These are phyloP conservation scores for Gossypium schwendimanii DNA, from an alignment of 441 rosid species.

Conservation along the genomic window DNA sequence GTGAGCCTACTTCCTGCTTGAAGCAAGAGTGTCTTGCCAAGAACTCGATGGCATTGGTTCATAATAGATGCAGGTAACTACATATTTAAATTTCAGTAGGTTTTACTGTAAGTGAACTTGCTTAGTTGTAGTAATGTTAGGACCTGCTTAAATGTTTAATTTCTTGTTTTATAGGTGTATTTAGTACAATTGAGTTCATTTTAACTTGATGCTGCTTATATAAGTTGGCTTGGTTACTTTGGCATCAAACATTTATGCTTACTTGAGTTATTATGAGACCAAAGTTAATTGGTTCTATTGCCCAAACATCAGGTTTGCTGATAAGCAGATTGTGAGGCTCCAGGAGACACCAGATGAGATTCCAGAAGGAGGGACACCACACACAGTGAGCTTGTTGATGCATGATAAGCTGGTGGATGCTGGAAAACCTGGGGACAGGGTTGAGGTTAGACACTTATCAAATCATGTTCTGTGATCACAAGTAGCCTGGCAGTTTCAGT, in stretches of 20 bases:
- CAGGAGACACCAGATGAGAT: constrained; percentile 98
- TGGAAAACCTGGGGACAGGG: constrained; percentile 95
- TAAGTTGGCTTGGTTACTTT: not conserved
- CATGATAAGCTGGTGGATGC: constrained; percentile 90
- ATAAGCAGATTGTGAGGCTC: constrained; percentile 97
- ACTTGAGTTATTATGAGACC: constrained; percentile 4
- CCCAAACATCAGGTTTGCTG: constrained; percentile 61
- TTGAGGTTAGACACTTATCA: constrained; percentile 49
- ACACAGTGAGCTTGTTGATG: constrained; percentile 91
- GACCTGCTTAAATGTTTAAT: not conserved
- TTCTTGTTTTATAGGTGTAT: not conserved
- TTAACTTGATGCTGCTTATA: not conserved
- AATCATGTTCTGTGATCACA: not conserved
- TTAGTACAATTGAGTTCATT: not conserved
- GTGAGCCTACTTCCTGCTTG: constrained; percentile 67
- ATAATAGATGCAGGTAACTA: constrained; percentile 81
- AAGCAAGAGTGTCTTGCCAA: constrained; percentile 81
- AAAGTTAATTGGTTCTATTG: not conserved
- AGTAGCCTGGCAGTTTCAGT: not conserved
- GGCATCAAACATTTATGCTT: not conserved
- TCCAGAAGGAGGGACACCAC: constrained; percentile 96
- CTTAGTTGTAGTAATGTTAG: not conserved
- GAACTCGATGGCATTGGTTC: constrained; percentile 80
- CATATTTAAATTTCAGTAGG: constrained; percentile 3
- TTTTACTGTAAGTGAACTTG: not conserved